A percentile compares a stretch with the other conserved stretches of the same genome.
phyloP scores from a whole-genome alignment of 1,139 yeast genomes.

The Sugiyamaella sp. region DNA sequence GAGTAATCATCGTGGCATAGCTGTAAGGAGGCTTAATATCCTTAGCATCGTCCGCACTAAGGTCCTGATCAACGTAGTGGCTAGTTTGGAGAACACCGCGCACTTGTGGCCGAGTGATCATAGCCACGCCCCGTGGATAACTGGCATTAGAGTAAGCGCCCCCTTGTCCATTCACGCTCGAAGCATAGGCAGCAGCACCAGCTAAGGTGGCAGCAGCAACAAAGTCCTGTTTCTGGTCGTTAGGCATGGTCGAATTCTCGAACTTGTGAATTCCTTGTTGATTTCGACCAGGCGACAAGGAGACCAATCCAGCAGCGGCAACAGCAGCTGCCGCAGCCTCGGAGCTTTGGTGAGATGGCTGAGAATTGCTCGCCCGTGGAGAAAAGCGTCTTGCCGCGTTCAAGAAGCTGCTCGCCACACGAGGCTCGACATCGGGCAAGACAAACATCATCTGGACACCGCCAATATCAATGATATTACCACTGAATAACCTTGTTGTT shows the following conservation, averaged over 20 bases:
- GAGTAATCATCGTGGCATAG: slow-evolving; percentile 97
- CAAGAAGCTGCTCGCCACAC: slow-evolving; percentile 32
- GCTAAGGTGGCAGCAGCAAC: slow-evolving; percentile 16
- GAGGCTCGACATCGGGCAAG: slow-evolving; percentile 86
- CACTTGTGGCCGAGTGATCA: slow-evolving; percentile 45
- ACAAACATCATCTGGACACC: slow-evolving; percentile 99
- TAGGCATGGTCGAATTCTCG: neutral
- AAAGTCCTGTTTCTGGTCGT: slow-evolving; percentile 8
- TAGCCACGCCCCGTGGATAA: slow-evolving; percentile 47
- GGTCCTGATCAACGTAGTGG: slow-evolving; percentile 53
- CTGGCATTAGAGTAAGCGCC: slow-evolving; percentile 22
- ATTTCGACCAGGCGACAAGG: slow-evolving; percentile 11
- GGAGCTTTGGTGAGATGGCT: neutral
- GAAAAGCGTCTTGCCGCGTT: slow-evolving; percentile 1
- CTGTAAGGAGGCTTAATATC: slow-evolving; percentile 96
- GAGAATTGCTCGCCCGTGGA: neutral
- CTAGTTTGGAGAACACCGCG: slow-evolving; percentile 36
- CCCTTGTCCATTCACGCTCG: slow-evolving; percentile 7
- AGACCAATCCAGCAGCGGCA: slow-evolving; percentile 9
- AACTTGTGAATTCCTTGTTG: slow-evolving; percentile 12
- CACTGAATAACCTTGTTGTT: slow-evolving; percentile 62
- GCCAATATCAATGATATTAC: slow-evolving; percentile 89
- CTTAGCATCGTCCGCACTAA: slow-evolving; percentile 86
- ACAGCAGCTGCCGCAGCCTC: slow-evolving; percentile 4
- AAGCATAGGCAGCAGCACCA: slow-evolving; percentile 13